A percentile compares a stretch with the other conserved stretches of the same genome.
Evolutionary conservation across 352 stramenopile genomes (phyloP).

Genomic region (Aphanomyces invadans): DNA sequence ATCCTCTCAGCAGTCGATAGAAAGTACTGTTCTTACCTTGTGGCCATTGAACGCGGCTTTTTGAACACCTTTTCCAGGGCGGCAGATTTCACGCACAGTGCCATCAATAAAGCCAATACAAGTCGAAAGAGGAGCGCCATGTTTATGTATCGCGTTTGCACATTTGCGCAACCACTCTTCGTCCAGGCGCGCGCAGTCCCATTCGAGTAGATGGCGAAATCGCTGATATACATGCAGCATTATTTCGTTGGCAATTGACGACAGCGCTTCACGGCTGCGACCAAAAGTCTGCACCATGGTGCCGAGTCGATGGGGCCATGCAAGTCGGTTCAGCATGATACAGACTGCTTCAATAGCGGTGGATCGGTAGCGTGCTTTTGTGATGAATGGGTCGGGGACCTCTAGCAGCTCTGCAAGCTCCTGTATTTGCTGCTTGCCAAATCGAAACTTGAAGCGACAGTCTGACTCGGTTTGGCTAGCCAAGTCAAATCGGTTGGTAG

Average conservation of each 20-base stretch:
- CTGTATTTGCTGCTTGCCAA: background rate
- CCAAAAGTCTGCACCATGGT: slow-evolving; percentile 4
- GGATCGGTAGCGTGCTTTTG: background rate
- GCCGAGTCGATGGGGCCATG: background rate
- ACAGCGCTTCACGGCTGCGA: background rate
- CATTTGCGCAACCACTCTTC: background rate
- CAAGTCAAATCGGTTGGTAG: background rate
- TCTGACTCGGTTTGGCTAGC: background rate
- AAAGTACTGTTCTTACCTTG: background rate
- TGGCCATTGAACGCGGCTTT: background rate
- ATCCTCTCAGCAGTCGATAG: background rate
- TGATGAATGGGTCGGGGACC: background rate
- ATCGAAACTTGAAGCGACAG: slow-evolving; percentile 9
- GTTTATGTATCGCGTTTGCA: background rate
- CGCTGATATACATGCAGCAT: background rate
- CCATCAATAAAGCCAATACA: slow-evolving; percentile 3
- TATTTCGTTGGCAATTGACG: background rate
- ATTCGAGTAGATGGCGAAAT: background rate
- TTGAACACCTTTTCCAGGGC: background rate
- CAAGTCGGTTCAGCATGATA: slow-evolving; percentile 11
- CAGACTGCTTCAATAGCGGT: background rate
- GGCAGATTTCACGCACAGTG: background rate
- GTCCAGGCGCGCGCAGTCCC: background rate
- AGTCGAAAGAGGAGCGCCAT: background rate
- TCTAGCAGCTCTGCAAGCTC: background rate